Evolutionary conservation across 2,329 filamentous ascomycete species (phyloP).

Genomic region (Aspergillus amoenus): DNA sequence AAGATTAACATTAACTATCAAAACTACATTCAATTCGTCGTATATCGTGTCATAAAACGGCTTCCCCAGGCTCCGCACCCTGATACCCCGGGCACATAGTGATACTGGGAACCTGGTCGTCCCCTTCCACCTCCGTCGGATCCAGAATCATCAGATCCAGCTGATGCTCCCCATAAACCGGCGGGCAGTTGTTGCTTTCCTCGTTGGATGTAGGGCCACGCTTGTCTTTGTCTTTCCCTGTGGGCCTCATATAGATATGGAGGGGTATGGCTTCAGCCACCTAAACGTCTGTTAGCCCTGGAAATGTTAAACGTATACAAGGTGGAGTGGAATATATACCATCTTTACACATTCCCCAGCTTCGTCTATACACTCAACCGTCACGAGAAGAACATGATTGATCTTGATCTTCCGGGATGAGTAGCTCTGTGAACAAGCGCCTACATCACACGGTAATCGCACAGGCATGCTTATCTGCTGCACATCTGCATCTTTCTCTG

Average conservation of each 20-base stretch:
- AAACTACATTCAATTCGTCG: no score
- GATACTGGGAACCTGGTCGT: no score
- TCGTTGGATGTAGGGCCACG: neutral
- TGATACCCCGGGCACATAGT: no score
- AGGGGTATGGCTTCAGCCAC: neutral
- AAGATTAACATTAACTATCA: no score
- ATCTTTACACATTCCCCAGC: neutral
- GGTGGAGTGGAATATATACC: neutral
- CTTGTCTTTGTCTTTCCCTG: neutral
- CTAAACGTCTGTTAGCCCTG: neutral
- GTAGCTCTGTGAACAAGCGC: neutral
- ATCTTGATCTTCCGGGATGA: neutral
- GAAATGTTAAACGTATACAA: accelerated
- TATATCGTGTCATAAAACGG: no score
- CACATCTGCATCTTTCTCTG: neutral
- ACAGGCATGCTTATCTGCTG: neutral
- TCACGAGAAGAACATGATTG: neutral
- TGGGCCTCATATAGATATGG: neutral
- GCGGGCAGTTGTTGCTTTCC: neutral
- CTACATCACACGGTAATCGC: neutral
- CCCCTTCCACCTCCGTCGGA: no score
- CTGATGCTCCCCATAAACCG: neutral
- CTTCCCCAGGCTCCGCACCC: no score
- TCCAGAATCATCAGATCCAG: neutral
- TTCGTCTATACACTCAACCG: neutral